phyloP scores from a whole-genome alignment of 2,329 filamentous ascomycete genomes.

The Phyllosticta capitalensis region DNA sequence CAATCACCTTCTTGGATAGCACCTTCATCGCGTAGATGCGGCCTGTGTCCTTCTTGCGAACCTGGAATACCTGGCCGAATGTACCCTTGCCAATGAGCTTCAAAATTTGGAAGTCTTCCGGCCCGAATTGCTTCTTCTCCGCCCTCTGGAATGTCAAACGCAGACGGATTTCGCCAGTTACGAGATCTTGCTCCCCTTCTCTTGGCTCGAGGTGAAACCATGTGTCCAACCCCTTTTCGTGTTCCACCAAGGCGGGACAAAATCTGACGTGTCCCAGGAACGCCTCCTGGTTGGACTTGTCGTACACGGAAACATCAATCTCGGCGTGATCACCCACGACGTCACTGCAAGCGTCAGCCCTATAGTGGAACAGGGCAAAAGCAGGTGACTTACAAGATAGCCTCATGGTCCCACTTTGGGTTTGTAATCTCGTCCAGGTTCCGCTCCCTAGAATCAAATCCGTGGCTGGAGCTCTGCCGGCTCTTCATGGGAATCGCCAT shows the following conservation, averaged over 20 bases:
- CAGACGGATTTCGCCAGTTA: conserved; percentile 79
- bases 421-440: conserved; percentile 61
- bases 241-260: conserved; percentile 57
- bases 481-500: conserved; percentile 97
- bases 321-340: conserved; percentile 86
- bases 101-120: conserved; percentile 90
- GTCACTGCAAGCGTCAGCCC: conserved; percentile 51
- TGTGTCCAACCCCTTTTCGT: conserved; percentile 63
- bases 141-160: conserved; percentile 77
- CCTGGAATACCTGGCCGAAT: conserved; percentile 97
- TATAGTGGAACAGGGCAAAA: background rate
- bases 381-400: conserved; percentile 66
- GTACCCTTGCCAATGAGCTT: conserved; percentile 97
- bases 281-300: conserved; percentile 72
- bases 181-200: conserved; percentile 66
- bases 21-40: conserved; percentile 99
- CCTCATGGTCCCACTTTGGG: conserved; percentile 92
- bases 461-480: conserved; percentile 92
- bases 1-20: conserved; percentile 97
- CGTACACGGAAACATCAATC: conserved; percentile 89
- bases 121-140: conserved; percentile 85
- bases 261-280: conserved; percentile 88
- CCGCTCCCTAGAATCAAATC: conserved; percentile 49
- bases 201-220: conserved; percentile 80
- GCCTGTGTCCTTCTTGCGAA: conserved; percentile 90